These are phyloP conservation scores for Ophiostoma ips DNA, from an alignment of 2,329 filamentous ascomycete genomes.

Conservation along the genomic window DNA sequence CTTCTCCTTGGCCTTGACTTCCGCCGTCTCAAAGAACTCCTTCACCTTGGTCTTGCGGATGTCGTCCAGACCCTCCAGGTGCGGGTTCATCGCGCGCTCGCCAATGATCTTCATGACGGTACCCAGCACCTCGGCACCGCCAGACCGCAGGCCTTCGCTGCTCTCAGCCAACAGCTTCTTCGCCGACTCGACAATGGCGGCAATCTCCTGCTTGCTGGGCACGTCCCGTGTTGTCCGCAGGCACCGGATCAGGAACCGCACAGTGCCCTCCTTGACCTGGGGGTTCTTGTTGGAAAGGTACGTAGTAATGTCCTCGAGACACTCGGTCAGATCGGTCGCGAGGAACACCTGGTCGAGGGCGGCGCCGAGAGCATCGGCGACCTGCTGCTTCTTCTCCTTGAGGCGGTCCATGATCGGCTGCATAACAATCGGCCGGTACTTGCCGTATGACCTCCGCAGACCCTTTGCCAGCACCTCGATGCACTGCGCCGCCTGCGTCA, in stretches of 20 bases:
- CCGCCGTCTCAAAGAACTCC: conserved; percentile 71
- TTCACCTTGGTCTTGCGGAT: conserved; percentile 93
- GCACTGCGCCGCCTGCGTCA: conserved; percentile 84
- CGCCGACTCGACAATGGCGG: conserved; percentile 69
- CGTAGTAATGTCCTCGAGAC: conserved; percentile 77
- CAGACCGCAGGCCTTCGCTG: conserved; percentile 70
- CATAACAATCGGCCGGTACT: conserved; percentile 70
- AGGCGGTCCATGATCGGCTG: conserved; percentile 84
- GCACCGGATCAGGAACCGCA: conserved; percentile 84
- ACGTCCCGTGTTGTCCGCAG: conserved; percentile 71
- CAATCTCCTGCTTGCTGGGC: conserved; percentile 71
- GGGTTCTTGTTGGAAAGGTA: conserved; percentile 91
- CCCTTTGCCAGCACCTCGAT: conserved; percentile 82
- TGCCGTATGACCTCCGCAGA: conserved; percentile 61
- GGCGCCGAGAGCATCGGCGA: conserved; percentile 74
- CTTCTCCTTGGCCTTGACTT: conserved; percentile 83
- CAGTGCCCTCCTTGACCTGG: conserved; percentile 89
- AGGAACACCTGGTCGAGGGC: conserved; percentile 61
- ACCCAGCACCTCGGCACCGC: conserved; percentile 82
- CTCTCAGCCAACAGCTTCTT: conserved; percentile 88
- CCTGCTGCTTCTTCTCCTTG: conserved; percentile 90
- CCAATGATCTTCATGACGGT: conserved; percentile 98
- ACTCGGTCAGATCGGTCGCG: conserved; percentile 63
- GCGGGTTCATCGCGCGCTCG: conserved; percentile 85
- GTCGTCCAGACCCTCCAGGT: conserved; percentile 84